Evolutionary conservation across 1,284 basidiomycete genomes (phyloP).

Genomic region (Boletellus deceptivus): DNA sequence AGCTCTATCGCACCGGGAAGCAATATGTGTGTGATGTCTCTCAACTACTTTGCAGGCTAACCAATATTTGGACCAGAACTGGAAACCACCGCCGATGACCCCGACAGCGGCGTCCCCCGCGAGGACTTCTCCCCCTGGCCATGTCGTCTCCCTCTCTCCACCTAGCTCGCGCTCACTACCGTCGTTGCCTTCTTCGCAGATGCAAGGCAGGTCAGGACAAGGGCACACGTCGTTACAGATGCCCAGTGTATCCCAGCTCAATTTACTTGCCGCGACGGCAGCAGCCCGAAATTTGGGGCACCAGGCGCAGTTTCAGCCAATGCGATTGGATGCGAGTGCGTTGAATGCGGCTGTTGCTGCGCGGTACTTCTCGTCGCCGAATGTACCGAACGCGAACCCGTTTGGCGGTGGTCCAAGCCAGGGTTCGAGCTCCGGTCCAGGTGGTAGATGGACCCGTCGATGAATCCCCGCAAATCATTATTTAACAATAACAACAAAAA

Average conservation of each 20-base stretch:
- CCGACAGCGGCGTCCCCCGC: conserved; percentile 13
- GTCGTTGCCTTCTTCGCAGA: conserved; percentile 4
- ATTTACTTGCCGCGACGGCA: conserved; percentile 25
- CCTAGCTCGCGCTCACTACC: conserved; percentile 2
- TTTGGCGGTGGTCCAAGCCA: conserved; percentile 11
- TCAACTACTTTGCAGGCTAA: neutral
- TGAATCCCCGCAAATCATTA: neutral
- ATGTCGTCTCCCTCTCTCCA: neutral
- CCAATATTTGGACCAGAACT: conserved; percentile 41
- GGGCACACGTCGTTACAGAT: neutral
- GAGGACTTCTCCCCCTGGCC: neutral
- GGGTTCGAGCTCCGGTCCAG: neutral
- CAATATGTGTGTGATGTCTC: conserved; percentile 54
- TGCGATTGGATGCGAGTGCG: conserved; percentile 16
- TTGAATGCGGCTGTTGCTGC: conserved; percentile 11
- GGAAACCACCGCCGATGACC: conserved; percentile 49
- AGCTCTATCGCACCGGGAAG: conserved; percentile 70
- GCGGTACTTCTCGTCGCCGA: conserved; percentile 20
- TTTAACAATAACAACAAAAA: neutral
- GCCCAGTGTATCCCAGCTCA: conserved; percentile 24
- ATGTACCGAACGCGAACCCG: conserved; percentile 3
- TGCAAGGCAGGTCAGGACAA: conserved; percentile 2
- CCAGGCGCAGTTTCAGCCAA: conserved; percentile 23
- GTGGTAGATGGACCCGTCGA: neutral
- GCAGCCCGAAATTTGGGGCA: conserved; percentile 21